Conservation (phyloP, 164 flowering plant genomes). For the Taxillus chinensis region DNA sequence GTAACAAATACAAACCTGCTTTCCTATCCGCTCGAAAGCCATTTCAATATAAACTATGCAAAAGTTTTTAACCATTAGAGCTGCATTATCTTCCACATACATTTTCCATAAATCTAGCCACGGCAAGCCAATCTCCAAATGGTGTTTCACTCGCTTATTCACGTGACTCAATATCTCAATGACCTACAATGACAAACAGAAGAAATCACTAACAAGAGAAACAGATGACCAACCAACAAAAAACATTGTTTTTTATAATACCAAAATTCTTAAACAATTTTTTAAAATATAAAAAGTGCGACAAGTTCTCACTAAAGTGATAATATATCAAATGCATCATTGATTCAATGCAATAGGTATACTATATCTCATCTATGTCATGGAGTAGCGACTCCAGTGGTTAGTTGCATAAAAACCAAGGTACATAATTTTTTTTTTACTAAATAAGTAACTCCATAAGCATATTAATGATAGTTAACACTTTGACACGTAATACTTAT, state of each 20-base stretch:
- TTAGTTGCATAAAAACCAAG: no score
- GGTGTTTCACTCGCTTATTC: slow-evolving; percentile 92
- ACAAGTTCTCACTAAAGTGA: no score
- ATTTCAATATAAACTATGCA: slow-evolving; percentile 90
- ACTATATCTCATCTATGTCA: no score
- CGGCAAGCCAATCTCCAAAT: slow-evolving; percentile 66
- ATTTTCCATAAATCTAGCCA: slow-evolving; percentile 63
- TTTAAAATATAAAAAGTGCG: no score
- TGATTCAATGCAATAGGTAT: no score
- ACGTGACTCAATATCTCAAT: slow-evolving; percentile 86
- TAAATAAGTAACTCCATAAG: no score
- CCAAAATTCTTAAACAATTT: no score
- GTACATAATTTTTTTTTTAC: no score
- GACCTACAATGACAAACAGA: slow-evolving; percentile 36
- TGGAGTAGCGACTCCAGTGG: no score
- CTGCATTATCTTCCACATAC: slow-evolving; percentile 43
- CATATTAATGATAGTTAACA: no score
- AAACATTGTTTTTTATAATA: neutral
- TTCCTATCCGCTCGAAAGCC: slow-evolving; percentile 67
- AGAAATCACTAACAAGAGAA: neutral
- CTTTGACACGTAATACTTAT: no score
- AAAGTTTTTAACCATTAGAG: slow-evolving; percentile 81
- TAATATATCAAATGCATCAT: no score
- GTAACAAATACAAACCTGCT: slow-evolving; percentile 39
- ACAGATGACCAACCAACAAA: neutral